Conservation (phyloP, 805 yeast species). For the Groenewaldozyma tartarivorans region DNA sequence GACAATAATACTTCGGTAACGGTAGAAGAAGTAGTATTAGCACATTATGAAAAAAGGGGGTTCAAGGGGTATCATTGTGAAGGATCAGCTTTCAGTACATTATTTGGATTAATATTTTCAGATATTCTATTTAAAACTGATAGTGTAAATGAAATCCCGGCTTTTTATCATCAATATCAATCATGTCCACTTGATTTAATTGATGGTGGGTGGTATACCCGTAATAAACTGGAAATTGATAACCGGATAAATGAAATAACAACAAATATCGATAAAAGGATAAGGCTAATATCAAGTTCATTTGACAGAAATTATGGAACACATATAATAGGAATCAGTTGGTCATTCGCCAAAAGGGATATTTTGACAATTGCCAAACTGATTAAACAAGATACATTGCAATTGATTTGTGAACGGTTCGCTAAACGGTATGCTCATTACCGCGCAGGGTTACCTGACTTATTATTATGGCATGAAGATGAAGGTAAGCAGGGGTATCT, state of each 20-base stretch:
- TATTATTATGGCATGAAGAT: conserved; percentile 25
- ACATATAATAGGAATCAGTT: conserved; percentile 24
- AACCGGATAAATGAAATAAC: conserved; percentile 16
- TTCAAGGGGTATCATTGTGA: conserved; percentile 30
- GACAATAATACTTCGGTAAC: conserved; percentile 3
- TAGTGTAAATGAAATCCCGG: not conserved
- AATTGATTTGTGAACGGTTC: conserved; percentile 16
- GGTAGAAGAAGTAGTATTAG: conserved; percentile 28
- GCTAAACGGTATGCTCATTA: conserved; percentile 19
- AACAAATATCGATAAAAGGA: too few relatives aligned
- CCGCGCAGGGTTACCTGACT: conserved; percentile 29
- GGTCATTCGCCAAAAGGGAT: conserved; percentile 20
- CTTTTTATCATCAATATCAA: conserved; percentile 27
- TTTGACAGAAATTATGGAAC: too few relatives aligned
- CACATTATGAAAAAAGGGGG: conserved; percentile 21
- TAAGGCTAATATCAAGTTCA: too few relatives aligned
- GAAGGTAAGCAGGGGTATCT: conserved; percentile 10
- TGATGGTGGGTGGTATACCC: conserved; percentile 16
- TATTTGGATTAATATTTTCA: conserved; percentile 21
- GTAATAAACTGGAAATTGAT: conserved; percentile 17
- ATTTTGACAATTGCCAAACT: conserved; percentile 16
- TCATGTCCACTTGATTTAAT: conserved; percentile 24
- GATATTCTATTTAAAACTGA: conserved; percentile 26
- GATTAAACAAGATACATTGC: conserved; percentile 15
- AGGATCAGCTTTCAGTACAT: conserved; percentile 23